A percentile compares a stretch with the other conserved stretches of the same genome.
Conservation (phyloP, 2,329 filamentous ascomycete genomes). For the Sarocladium kiliense region DNA sequence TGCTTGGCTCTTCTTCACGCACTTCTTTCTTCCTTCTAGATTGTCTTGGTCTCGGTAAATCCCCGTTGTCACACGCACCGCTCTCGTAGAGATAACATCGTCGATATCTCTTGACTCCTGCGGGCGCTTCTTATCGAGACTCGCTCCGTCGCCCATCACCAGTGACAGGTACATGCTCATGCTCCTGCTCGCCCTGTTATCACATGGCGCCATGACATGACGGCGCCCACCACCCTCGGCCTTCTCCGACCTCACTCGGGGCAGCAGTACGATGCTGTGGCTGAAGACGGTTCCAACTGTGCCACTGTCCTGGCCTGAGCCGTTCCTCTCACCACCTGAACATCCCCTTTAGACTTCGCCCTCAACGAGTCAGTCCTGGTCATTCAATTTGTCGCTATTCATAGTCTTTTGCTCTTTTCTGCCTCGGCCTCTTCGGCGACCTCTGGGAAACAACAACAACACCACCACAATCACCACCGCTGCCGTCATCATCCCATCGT, state of each 20-base stretch:
- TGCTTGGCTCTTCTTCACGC: neutral
- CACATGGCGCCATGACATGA: constrained; percentile 7
- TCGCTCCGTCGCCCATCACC: neutral
- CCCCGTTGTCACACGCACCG: neutral
- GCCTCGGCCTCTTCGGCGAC: neutral
- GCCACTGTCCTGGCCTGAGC: neutral
- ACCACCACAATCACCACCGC: neutral
- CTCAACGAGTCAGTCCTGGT: neutral
- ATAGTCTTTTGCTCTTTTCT: neutral
- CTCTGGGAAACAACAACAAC: too few relatives aligned
- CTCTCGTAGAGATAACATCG: neutral
- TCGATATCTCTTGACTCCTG: neutral
- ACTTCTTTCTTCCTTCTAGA: neutral
- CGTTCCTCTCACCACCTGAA: too few relatives aligned
- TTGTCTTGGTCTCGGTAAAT: neutral
- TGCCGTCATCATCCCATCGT: too few relatives aligned
- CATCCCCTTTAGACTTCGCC: neutral
- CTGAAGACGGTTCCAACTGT: neutral
- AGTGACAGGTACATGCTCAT: neutral
- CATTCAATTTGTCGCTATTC: neutral
- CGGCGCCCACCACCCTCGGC: neutral
- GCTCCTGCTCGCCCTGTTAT: neutral
- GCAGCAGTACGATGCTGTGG: neutral
- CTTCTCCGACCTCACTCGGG: constrained; percentile 5
- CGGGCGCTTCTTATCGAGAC: constrained; percentile 5